phyloP scores from a whole-genome alignment of 2,329 filamentous ascomycete genomes.

The Sordariomycetes sp. region DNA sequence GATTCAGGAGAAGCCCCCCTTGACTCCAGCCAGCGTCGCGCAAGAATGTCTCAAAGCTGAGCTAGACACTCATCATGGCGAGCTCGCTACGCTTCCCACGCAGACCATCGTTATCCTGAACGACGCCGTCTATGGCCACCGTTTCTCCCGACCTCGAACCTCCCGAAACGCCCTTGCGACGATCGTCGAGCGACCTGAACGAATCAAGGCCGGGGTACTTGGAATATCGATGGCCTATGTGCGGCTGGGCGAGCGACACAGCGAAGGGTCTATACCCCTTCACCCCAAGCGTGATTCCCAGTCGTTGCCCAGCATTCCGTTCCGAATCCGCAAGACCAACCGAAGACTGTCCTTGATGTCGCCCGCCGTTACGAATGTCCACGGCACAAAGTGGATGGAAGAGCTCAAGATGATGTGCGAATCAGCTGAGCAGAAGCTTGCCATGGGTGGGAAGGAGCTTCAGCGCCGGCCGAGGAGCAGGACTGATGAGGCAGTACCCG shows the following conservation, averaged over 20 bases:
- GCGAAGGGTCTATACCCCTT: slow-evolving; percentile 58
- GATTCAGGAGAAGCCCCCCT: slow-evolving; percentile 25
- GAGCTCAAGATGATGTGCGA: slow-evolving; percentile 82
- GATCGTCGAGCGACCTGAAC: slow-evolving; percentile 90
- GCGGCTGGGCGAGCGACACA: slow-evolving; percentile 73
- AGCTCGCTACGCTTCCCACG: slow-evolving; percentile 25
- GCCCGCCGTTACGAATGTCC: slow-evolving; percentile 77
- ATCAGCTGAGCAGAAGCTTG: slow-evolving; percentile 67
- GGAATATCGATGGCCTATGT: slow-evolving; percentile 86
- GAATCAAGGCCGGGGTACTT: slow-evolving; percentile 73
- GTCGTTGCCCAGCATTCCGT: slow-evolving; percentile 56
- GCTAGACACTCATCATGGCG: slow-evolving; percentile 50
- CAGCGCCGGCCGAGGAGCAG: slow-evolving; percentile 53
- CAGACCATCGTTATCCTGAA: slow-evolving; percentile 80
- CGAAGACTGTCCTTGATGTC: slow-evolving; percentile 64
- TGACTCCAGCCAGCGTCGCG: slow-evolving; percentile 50
- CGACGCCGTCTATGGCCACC: slow-evolving; percentile 91
- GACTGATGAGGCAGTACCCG: slow-evolving; percentile 35
- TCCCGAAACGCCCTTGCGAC: slow-evolving; percentile 61
- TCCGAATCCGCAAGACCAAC: slow-evolving; percentile 74
- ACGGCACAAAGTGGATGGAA: slow-evolving; percentile 88
- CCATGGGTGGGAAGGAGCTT: slow-evolving; percentile 69
- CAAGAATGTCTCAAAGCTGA: slow-evolving; percentile 62
- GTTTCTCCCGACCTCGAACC: slow-evolving; percentile 75
- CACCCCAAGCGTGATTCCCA: slow-evolving; percentile 50